These are phyloP conservation scores for Phlebiopsis flavidoalba DNA, from an alignment of 768 basidiomycete species.

Conservation along the genomic window DNA sequence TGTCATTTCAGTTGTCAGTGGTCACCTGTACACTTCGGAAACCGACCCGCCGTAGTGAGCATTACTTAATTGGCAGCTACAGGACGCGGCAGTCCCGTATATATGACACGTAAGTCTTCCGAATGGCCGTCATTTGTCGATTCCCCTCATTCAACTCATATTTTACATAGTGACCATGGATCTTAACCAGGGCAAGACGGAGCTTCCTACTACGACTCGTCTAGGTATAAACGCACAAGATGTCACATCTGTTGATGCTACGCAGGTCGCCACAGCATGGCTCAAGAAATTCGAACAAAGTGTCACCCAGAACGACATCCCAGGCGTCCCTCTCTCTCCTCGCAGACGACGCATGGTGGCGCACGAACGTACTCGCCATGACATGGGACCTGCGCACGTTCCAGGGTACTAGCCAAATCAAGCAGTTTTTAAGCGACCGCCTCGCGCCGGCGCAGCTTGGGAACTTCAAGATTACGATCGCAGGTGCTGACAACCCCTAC, in stretches of 20 bases:
- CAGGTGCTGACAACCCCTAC: conserved; percentile 16
- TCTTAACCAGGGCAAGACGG: background rate
- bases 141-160: background rate
- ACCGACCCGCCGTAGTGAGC: background rate
- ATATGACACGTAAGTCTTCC: background rate
- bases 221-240: background rate
- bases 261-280: conserved; percentile 16
- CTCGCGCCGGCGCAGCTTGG: conserved; percentile 16
- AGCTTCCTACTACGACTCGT: background rate
- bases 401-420: conserved; percentile 25
- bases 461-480: conserved; percentile 14
- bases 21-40: conserved; percentile 1
- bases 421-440: conserved; percentile 23
- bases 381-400: conserved; percentile 35
- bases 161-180: background rate
- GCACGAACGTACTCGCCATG: conserved; percentile 11
- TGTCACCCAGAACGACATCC: conserved; percentile 8
- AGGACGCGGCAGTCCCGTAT: background rate
- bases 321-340: conserved; percentile 8
- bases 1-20: background rate
- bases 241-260: background rate
- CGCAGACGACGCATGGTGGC: conserved; percentile 10
- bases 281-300: conserved; percentile 16
- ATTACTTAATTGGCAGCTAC: background rate
- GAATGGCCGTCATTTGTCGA: background rate